Evolutionary conservation across 352 stramenopile genomes (phyloP), one percentile per base, ranked within the genome.

Genomic region (Blastocystis hominis): DNA sequence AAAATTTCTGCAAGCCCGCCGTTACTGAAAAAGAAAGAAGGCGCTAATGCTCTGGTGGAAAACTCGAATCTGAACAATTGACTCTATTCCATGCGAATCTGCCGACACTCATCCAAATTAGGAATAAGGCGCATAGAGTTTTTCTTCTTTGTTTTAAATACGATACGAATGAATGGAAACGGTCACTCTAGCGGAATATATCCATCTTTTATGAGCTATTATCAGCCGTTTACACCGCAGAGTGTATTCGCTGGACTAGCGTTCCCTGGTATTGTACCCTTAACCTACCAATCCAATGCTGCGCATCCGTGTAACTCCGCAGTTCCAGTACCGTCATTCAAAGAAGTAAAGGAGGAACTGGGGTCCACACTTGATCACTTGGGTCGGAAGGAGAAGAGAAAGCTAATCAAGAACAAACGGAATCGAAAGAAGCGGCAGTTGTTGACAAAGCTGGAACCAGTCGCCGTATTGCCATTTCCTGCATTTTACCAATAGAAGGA

Each of bases 391-490:
- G 47, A 84, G n/a, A 84, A 66, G 50, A 44, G 72, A 30, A 84
- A 84, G 72, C 36, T 84, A 46, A 64, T 84, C 40, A 84, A 84
- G 56, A 84, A 84, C 44, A 84, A 84, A 64, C 3, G 72, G 72
- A 84, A 84, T 9, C 50, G 54, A 15, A 66, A 68, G 34, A 53
- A 55, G n/a, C 66, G 66, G 17, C 44, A 77, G 50, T 20, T 61
- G 40, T 4, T 77, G 36, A 59, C 66, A 36, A 40, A 34, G 24
- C 24, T 77, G 13, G 24, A 53, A 61, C 34, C 24, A 56, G 38
- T 40, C 17, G 36, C 38, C 4, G 66, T 77, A 77, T 56, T 55
- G 17, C 36, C n/a, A 56, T 3, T 30, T 15, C 5, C 0, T 40
- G 40, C n/a, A 1, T 30, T 17, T 77, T 4, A 56, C 24, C n/a